A percentile compares a stretch with the other conserved stretches of the same genome.
Evolutionary conservation across 768 basidiomycete genomes (phyloP).

Genomic region (Rhizopogon sp.): DNA sequence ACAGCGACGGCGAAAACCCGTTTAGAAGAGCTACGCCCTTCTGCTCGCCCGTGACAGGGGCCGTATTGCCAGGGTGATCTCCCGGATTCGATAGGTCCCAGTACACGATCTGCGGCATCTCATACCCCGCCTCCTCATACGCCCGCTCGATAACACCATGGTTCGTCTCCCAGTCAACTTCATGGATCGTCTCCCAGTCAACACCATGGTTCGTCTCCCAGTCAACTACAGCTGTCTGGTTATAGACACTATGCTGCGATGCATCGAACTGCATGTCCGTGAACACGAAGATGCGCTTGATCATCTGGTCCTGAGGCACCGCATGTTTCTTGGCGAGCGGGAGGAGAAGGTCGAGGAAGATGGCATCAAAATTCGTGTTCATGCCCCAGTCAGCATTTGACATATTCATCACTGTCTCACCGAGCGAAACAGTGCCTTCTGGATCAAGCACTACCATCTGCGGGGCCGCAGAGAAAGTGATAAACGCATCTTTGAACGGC

Average conservation of each 20-base stretch:
- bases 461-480: conserved; percentile 59
- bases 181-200: too few species aligned
- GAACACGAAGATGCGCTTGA: conserved; percentile 72
- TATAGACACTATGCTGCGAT: neutral
- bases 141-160: conserved; percentile 48
- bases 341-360: conserved; percentile 59
- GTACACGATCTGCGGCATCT: conserved; percentile 68
- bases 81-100: conserved; percentile 49
- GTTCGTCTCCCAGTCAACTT: too few species aligned
- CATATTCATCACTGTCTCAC: conserved; percentile 35
- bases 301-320: conserved; percentile 64
- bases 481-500: conserved; percentile 62
- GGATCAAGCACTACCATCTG: conserved; percentile 46
- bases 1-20: conserved; percentile 63
- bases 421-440: conserved; percentile 24
- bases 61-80: conserved; percentile 21
- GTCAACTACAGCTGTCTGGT: neutral
- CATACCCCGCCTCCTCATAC: conserved; percentile 60
- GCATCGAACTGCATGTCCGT: conserved; percentile 76
- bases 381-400: conserved; percentile 35
- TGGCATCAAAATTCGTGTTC: conserved; percentile 60
- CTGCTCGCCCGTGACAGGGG: conserved; percentile 46
- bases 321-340: conserved; percentile 53
- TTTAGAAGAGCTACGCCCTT: conserved; percentile 66
- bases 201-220: conserved; percentile 65